Evolutionary conservation across 1,284 basidiomycete genomes (phyloP), one percentile per base, ranked within the genome.

Genomic region (Stygiomarasmius scandens): DNA sequence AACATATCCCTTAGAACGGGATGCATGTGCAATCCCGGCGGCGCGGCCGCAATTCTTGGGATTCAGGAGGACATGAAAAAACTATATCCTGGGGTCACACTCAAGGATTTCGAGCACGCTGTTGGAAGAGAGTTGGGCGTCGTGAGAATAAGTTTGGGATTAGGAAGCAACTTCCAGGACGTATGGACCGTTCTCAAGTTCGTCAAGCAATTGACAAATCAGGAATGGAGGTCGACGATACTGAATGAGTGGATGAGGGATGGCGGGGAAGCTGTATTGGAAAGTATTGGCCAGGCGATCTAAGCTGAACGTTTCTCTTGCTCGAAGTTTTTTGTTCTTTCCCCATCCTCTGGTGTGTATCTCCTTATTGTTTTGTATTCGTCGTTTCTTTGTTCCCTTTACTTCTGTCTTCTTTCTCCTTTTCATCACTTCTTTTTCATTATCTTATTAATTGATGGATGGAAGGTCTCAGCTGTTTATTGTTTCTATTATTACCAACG

Each of bases 11-110:
- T 93, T 16, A 83, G 91, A 44, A 90, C 90, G 1, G 91, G 91
- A 0, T 93, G 91, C 67, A 87, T 93, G 81, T 93, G 92, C 66
- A 93, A 93, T 61, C 89, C 91, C 3, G 91, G 91, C 6, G 90
- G 85, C 11, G 88, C 89, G 0, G 85, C 89, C 0, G 81, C 85
- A 2, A 74, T 91, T 4, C 78, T 92, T 2, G 87, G 85, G 0
- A 80, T 92, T 32, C 73, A 84, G 58, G 76, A 80, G n/a, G 78
- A 85, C 58, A 92, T 92, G 89, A 72, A 76, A n/a, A 71, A 69
- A 14, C 76, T 91, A 0, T 82, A 80, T 58, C 73, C 77, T 1
- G 54, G 86, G 4, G 79, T 83, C 25, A 87, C 83, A 3, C 77
- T 88, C 49, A 73, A 74, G 45, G 84, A 85, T 36, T 84, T 91